Conservation (phyloP, 2,329 filamentous ascomycete genomes). For the Ophiostoma sp. region DNA sequence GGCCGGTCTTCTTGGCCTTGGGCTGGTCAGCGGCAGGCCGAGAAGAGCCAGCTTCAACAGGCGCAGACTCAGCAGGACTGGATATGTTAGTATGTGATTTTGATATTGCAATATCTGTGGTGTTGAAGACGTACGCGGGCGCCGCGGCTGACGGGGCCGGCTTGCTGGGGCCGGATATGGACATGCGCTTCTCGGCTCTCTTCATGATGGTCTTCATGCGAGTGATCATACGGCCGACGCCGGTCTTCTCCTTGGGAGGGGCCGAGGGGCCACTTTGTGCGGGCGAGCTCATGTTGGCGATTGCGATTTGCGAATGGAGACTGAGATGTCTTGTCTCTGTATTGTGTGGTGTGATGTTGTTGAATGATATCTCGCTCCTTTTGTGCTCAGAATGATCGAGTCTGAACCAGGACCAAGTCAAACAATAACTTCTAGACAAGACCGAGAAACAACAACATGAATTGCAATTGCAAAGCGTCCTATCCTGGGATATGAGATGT, state of each 20-base stretch:
- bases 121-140: background rate
- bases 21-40: slow-evolving; percentile 18
- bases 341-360: background rate
- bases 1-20: slow-evolving; percentile 19
- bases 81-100: background rate
- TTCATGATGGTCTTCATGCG: slow-evolving; percentile 49
- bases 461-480: background rate
- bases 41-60: slow-evolving; percentile 9
- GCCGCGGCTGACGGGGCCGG: slow-evolving; percentile 24
- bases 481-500: background rate
- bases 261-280: slow-evolving; percentile 37
- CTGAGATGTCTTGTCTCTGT: background rate
- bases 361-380: background rate
- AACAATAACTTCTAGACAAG: background rate
- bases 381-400: background rate
- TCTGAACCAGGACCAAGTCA: background rate
- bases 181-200: slow-evolving; percentile 37
- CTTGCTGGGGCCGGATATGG: slow-evolving; percentile 27
- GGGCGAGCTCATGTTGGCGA: slow-evolving; percentile 40
- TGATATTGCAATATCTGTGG: no score
- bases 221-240: slow-evolving; percentile 43
- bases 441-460: background rate
- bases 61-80: slow-evolving; percentile 5
- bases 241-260: slow-evolving; percentile 42
- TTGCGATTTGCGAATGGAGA: background rate